Evolutionary conservation across 2,329 filamentous ascomycete genomes (phyloP), one percentile per base, ranked within the genome.

Genomic region (Penicillium glabrum): DNA sequence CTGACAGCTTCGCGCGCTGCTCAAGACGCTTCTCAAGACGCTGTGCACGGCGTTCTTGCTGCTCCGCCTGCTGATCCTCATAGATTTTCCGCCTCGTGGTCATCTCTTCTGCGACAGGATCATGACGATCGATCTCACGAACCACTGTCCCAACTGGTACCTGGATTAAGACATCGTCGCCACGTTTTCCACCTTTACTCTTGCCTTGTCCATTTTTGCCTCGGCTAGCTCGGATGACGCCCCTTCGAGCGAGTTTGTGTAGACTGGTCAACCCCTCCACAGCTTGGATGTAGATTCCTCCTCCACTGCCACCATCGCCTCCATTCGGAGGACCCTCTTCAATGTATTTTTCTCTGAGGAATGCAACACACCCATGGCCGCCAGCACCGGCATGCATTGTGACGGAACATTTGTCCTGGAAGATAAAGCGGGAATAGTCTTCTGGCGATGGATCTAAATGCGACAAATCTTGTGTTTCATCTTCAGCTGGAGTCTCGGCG

Each of bases 141-240:
- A 99, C 83, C 2, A 99, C 87, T 0, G 95, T 99, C 4, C 95
- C 95, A 5, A 98, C 89, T 0, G 95, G 95, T 0, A 99, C 95
- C 31, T 90, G 89, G 60, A 99, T 86, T 67, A 98, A 79, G 5
- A 97, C 75, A 73, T 99, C 95, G 14, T 93, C 88, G 49, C 95
- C 95, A 61, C 91, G 83, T 66, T 88, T 86, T 4, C 95, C 95
- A 53, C 79, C 79, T 60, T 76, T 74, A 53, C 71, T 75, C 59
- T 79, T 80, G 3, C 79, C 79, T 58, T 79, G 76, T 43, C 79
- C 79, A 56, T 78, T 79, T 51, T 70, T 76, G 2, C 79, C 79
- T 41, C 77, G 68, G 11, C 72, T 72, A 24, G 78, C 78, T 59
- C 74, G 76, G 48, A 80, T 75, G 54, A 91, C 84, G 2, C 90